These are phyloP conservation scores for Plasmodium gallinaceum DNA, from an alignment of 169 alveolate species.

Conservation along the genomic window DNA sequence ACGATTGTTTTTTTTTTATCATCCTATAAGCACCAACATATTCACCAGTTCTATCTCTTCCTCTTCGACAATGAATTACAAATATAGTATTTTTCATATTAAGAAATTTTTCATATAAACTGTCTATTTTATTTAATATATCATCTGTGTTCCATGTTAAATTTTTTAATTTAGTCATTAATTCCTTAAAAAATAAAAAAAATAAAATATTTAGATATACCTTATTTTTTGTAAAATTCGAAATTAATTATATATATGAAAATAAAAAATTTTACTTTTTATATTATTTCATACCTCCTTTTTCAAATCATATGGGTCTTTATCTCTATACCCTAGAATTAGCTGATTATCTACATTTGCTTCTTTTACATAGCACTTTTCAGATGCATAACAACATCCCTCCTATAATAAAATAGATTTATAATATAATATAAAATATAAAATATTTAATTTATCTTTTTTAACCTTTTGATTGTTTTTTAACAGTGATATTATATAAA, in stretches of 20 bases:
- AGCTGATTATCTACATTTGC: slow-evolving; percentile 1
- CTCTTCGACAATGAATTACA: slow-evolving; percentile 57
- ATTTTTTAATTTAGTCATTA: slow-evolving; percentile 11
- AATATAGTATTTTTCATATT: slow-evolving; percentile 50
- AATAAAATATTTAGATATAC: not conserved
- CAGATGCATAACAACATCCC: slow-evolving; percentile 43
- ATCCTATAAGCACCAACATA: slow-evolving; percentile 53
- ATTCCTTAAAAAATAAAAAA: slow-evolving; percentile 8
- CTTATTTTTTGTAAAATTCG: not conserved
- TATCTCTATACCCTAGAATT: slow-evolving; percentile 10
- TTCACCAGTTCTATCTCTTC: slow-evolving; percentile 70
- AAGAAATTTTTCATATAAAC: slow-evolving; percentile 18
- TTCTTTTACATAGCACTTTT: slow-evolving; percentile 20
- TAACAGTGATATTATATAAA: slow-evolving; percentile 43
- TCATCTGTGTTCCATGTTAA: slow-evolving; percentile 47
- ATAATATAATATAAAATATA: not conserved
- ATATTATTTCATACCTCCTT: slow-evolving; percentile 7
- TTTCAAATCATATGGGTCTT: slow-evolving; percentile 9
- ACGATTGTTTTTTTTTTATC: slow-evolving; percentile 24
- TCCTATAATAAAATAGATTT: slow-evolving; percentile 22
- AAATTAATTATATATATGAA: not conserved
- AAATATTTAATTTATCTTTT: not conserved
- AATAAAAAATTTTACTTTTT: not conserved
- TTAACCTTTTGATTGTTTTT: slow-evolving; percentile 36
- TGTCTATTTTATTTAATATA: slow-evolving; percentile 8